A percentile compares a stretch with the other conserved stretches of the same genome.
Conservation (phyloP, 1,284 basidiomycete genomes). For the Cutaneotrichosporon mucoides region DNA sequence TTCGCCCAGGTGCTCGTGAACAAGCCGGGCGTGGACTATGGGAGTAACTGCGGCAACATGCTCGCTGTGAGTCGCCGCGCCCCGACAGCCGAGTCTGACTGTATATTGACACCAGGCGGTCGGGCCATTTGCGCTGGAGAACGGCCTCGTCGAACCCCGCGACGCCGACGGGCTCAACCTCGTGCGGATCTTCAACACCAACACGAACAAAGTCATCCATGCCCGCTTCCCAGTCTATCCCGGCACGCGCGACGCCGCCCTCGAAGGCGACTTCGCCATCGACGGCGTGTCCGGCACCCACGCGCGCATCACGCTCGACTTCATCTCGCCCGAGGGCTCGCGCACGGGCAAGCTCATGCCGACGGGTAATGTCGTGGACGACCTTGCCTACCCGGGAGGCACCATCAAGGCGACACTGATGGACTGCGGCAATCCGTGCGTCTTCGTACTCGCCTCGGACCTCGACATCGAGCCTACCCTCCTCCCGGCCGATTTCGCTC, state of each 20-base stretch:
- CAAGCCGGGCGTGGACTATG: slow-evolving; percentile 26
- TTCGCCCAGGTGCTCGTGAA: slow-evolving; percentile 27
- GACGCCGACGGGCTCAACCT: slow-evolving; percentile 13
- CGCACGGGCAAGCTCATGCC: slow-evolving; percentile 67
- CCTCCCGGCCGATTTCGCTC: slow-evolving; percentile 50
- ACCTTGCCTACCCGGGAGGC: slow-evolving; percentile 44
- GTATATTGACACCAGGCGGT: slow-evolving; percentile 23
- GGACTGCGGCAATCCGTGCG: slow-evolving; percentile 69
- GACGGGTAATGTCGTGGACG: slow-evolving; percentile 55
- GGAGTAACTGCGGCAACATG: slow-evolving; percentile 39
- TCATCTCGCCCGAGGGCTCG: slow-evolving; percentile 62
- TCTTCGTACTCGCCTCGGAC: slow-evolving; percentile 56
- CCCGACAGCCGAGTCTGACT: too few relatives aligned
- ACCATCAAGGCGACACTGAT: slow-evolving; percentile 56
- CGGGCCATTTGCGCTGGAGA: slow-evolving; percentile 36
- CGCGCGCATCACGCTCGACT: slow-evolving; percentile 63
- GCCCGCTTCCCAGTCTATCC: slow-evolving; percentile 7
- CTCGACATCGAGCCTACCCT: slow-evolving; percentile 45
- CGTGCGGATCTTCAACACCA: slow-evolving; percentile 19
- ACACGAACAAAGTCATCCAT: slow-evolving; percentile 19
- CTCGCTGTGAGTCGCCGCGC: slow-evolving; percentile 14
- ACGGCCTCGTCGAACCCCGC: slow-evolving; percentile 4
- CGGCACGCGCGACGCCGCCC: slow-evolving; percentile 56
- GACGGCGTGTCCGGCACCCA: slow-evolving; percentile 65
- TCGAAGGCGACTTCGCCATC: slow-evolving; percentile 52